phyloP scores from a whole-genome alignment of 495 filamentous ascomycete genomes.

The Bacidia rubella region DNA sequence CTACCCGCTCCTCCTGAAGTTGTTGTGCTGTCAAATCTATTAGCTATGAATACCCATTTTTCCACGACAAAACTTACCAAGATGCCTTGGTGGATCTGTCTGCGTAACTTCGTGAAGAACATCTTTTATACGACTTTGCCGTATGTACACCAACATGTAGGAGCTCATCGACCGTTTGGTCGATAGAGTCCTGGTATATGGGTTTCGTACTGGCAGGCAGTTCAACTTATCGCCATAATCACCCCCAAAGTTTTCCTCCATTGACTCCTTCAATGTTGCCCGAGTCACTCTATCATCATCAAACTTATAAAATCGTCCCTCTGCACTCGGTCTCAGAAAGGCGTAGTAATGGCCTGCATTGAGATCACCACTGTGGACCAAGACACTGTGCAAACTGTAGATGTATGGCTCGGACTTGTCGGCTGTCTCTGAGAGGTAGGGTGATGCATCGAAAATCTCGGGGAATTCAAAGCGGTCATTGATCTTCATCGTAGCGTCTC shows the following conservation, averaged over 20 bases:
- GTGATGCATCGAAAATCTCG: slow-evolving; percentile 76
- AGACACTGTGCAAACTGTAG: slow-evolving; percentile 86
- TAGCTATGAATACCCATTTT: neutral
- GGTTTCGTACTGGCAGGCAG: slow-evolving; percentile 43
- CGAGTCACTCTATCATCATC: slow-evolving; percentile 94
- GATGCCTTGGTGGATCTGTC: slow-evolving; percentile 69
- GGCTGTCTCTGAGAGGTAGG: slow-evolving; percentile 75
- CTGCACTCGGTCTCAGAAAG: slow-evolving; percentile 83
- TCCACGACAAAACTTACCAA: slow-evolving; percentile 39
- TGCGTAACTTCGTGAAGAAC: slow-evolving; percentile 62
- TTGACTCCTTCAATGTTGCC: slow-evolving; percentile 77
- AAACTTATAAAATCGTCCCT: slow-evolving; percentile 91
- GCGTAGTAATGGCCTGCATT: slow-evolving; percentile 99
- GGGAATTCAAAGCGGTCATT: slow-evolving; percentile 98
- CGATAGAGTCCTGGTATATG: slow-evolving; percentile 50
- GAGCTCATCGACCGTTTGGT: slow-evolving; percentile 66
- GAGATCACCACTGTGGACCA: slow-evolving; percentile 91
- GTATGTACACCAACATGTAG: slow-evolving; percentile 98
- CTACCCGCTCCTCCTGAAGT: slow-evolving; percentile 68
- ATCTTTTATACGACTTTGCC: slow-evolving; percentile 67
- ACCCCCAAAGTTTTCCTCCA: slow-evolving; percentile 95
- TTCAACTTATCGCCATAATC: slow-evolving; percentile 59
- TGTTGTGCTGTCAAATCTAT: slow-evolving; percentile 43
- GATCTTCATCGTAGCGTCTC: slow-evolving; percentile 97
- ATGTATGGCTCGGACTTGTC: slow-evolving; percentile 79